Conservation (phyloP, 306 rosid genomes). For the Begonia loranthoides region DNA sequence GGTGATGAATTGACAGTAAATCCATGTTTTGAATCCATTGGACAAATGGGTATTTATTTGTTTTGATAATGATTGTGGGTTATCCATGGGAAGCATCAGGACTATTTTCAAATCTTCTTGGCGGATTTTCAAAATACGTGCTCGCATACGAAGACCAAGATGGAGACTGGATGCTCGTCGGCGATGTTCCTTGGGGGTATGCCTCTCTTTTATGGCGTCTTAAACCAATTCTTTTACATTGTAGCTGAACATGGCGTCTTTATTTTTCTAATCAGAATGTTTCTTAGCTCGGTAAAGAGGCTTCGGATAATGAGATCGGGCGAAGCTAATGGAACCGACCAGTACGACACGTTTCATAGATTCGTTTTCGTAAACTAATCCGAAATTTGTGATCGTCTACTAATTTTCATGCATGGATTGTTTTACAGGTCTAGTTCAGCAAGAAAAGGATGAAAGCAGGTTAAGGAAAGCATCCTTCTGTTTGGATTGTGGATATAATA, state of each 20-base stretch:
- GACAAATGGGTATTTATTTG: neutral
- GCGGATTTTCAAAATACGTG: constrained; percentile 59
- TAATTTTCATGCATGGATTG: constrained; percentile 5
- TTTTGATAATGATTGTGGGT: constrained; percentile 5
- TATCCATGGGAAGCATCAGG: constrained; percentile 33
- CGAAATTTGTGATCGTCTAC: constrained; percentile 10
- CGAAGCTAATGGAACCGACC: constrained; percentile 74
- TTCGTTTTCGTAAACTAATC: neutral
- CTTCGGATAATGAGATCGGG: constrained; percentile 77
- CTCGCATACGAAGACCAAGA: constrained; percentile 95
- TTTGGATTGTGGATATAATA: no score
- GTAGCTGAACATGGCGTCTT: neutral
- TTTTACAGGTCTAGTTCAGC: constrained; percentile 49
- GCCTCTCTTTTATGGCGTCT: constrained; percentile 13
- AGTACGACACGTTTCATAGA: constrained; percentile 11
- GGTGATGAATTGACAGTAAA: no score
- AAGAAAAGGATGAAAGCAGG: constrained; percentile 45
- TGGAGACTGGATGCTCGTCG: constrained; percentile 99
- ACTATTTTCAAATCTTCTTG: constrained; percentile 46
- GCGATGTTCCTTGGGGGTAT: constrained; percentile 98
- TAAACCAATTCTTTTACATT: neutral
- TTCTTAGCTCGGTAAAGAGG: constrained; percentile 65
- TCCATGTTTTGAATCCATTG: neutral
- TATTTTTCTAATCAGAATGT: constrained; percentile 54
- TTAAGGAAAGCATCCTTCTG: constrained; percentile 37